Evolutionary conservation across 1,284 basidiomycete genomes (phyloP), one percentile per base, ranked within the genome.

Genomic region (Austropuccinia psidii): DNA sequence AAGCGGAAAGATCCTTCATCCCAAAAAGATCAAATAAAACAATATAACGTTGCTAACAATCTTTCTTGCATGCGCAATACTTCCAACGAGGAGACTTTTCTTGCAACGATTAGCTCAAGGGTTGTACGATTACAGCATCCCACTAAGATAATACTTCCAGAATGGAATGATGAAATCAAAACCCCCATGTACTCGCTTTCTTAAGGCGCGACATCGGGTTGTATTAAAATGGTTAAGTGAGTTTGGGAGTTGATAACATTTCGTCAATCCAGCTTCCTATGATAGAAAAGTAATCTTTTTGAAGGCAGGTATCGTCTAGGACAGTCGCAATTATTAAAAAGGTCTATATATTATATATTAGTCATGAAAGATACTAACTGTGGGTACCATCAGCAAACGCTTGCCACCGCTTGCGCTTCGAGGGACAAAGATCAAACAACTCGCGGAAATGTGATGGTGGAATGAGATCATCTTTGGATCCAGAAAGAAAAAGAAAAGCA

Each of bases 281-380:
- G 5, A 47, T 35, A 39, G 57, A 39, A 29, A 73, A 73, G 52
- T 73, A 73, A 55, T 52, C 57, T 17, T 50, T 50, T 50, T 73
- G 69, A 21, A 73, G 57, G 43, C 69, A 73, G 13, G 69, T 73
- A 33, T 73, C 69, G 45, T 73, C 69, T 73, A 55, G n/a, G 35
- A 27, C 3, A 15, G n/a, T 19, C 19, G 31, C 24, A 21, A 39
- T 13, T 1, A 27, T 31, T 4, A 29, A 11, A n/a, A 39, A 33
- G 29, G 39, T 37, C 41, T 15, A 37, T 17, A n/a, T 11, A 24
- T 19, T 17, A 49, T 49, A 3, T 5, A 4, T 49, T 11, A 13
- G 24, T 49, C 6, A n/a, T n/a, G n/a, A n/a, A n/a, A 19, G 11
- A 41, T 15, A 64, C 69, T 13, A 27, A 73, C 69, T 73, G 55